phyloP scores from a whole-genome alignment of 495 filamentous ascomycete genomes.

The Penicillium malachiteum region DNA sequence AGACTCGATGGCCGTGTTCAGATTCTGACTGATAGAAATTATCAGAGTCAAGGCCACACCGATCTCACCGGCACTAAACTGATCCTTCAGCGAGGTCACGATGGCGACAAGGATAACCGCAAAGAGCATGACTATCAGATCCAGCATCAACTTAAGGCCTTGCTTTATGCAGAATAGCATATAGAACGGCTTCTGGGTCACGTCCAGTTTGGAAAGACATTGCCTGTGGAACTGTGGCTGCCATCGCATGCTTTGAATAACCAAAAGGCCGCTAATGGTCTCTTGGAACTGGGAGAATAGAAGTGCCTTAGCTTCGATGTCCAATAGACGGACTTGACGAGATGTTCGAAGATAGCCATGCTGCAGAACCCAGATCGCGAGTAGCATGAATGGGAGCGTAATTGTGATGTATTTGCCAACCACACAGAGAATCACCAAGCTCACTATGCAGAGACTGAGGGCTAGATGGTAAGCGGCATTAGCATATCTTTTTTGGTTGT shows the following conservation, averaged over 20 bases:
- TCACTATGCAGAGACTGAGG: constrained; percentile 7
- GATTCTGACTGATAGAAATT: constrained; percentile 45
- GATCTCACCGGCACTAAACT: constrained; percentile 45
- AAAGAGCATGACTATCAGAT: constrained; percentile 33
- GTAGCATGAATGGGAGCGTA: constrained; percentile 4
- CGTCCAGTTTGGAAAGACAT: constrained; percentile 18
- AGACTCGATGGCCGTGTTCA: not conserved
- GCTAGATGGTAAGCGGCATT: not conserved
- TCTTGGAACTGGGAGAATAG: not conserved
- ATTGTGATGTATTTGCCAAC: constrained; percentile 25
- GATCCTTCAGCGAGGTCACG: not conserved
- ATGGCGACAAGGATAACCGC: constrained; percentile 9
- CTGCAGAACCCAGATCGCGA: constrained; percentile 1
- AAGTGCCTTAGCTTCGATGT: not conserved
- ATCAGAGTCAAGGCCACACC: constrained; percentile 56
- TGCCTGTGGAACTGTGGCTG: constrained; percentile 6
- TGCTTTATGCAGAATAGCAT: constrained; percentile 45
- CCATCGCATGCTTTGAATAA: constrained; percentile 52
- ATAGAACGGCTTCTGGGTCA: constrained; percentile 41
- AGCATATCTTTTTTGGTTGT: not conserved
- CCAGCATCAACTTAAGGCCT: constrained; percentile 39
- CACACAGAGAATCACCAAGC: constrained; percentile 28
- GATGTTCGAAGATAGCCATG: not conserved
- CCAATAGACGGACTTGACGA: not conserved
- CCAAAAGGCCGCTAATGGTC: constrained; percentile 32